Percentiles rank a stretch among this genome's conserved stretches.
Conservation (phyloP, 2,329 filamentous ascomycete genomes). For the Talaromyces sp. region DNA sequence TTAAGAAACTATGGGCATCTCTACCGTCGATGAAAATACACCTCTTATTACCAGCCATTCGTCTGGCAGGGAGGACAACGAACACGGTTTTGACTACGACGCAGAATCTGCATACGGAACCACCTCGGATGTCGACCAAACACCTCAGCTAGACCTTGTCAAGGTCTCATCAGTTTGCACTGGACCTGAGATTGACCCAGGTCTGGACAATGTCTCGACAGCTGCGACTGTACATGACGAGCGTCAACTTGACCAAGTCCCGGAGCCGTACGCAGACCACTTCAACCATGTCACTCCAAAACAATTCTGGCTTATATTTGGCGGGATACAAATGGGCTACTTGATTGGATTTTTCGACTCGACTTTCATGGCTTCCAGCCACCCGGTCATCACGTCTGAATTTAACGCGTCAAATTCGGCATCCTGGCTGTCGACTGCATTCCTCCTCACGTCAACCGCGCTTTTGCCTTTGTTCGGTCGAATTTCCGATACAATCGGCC, state of each 20-base stretch:
- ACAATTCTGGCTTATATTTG: conserved; percentile 61
- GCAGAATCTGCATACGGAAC: not conserved
- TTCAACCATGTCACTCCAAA: conserved; percentile 35
- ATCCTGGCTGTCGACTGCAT: conserved; percentile 77
- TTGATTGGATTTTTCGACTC: conserved; percentile 64
- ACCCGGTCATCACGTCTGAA: conserved; percentile 77
- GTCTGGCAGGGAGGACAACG: not conserved
- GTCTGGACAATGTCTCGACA: conserved; percentile 20
- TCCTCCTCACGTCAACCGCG: conserved; percentile 70
- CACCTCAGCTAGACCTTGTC: conserved; percentile 16
- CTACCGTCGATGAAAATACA: conserved; percentile 16
- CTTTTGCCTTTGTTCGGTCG: conserved; percentile 72
- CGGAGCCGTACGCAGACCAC: conserved; percentile 24
- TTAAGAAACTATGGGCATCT: conserved; percentile 6
- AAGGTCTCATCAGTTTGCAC: conserved; percentile 25
- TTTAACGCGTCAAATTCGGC: conserved; percentile 74
- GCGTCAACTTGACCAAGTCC: conserved; percentile 1
- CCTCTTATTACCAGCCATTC: conserved; percentile 9
- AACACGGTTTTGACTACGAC: not conserved
- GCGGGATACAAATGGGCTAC: conserved; percentile 54
- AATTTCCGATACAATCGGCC: conserved; percentile 68
- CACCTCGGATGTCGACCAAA: not conserved
- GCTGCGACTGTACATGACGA: conserved; percentile 7
- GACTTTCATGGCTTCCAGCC: conserved; percentile 75
- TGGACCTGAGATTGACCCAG: conserved; percentile 23